A percentile compares a stretch with the other conserved stretches of the same genome.
Evolutionary conservation across 1,284 basidiomycete genomes (phyloP).

Genomic region (Ustilago tritici): DNA sequence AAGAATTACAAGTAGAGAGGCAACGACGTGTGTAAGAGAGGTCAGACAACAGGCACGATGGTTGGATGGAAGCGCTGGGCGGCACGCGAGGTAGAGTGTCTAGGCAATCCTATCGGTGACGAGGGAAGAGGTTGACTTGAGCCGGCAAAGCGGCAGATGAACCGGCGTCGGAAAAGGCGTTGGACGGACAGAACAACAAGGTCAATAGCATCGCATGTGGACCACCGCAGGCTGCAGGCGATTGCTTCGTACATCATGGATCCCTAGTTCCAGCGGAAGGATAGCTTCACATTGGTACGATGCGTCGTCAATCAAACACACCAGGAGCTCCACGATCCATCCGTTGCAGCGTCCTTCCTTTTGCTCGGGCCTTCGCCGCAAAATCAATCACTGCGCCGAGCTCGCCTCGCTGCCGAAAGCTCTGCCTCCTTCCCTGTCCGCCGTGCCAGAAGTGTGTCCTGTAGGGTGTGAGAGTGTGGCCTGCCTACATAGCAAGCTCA

Average conservation of each 20-base stretch:
- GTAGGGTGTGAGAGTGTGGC: background rate
- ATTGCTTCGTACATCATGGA: background rate
- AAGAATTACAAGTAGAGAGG: background rate
- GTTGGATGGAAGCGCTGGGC: too few species aligned
- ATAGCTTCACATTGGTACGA: background rate
- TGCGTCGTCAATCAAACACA: background rate
- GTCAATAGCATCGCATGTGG: too few species aligned
- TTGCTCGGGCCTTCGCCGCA: background rate
- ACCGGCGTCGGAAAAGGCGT: too few species aligned
- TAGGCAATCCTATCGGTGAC: too few species aligned
- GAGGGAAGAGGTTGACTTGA: too few species aligned
- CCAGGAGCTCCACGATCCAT: background rate
- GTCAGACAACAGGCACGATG: too few species aligned
- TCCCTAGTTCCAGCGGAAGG: background rate
- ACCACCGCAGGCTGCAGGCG: too few species aligned
- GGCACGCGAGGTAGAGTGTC: too few species aligned
- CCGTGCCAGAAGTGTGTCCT: background rate
- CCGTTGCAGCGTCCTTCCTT: background rate
- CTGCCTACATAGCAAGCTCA: conserved; percentile 71
- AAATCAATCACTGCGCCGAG: background rate
- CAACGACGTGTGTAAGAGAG: conserved; percentile 1
- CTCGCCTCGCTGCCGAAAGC: background rate
- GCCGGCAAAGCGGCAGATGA: too few species aligned
- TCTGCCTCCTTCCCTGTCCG: too few species aligned
- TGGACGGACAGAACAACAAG: too few species aligned